Evolutionary conservation across 2,329 filamentous ascomycete species (phyloP).

Genomic region (Neofusicoccum laricinum): DNA sequence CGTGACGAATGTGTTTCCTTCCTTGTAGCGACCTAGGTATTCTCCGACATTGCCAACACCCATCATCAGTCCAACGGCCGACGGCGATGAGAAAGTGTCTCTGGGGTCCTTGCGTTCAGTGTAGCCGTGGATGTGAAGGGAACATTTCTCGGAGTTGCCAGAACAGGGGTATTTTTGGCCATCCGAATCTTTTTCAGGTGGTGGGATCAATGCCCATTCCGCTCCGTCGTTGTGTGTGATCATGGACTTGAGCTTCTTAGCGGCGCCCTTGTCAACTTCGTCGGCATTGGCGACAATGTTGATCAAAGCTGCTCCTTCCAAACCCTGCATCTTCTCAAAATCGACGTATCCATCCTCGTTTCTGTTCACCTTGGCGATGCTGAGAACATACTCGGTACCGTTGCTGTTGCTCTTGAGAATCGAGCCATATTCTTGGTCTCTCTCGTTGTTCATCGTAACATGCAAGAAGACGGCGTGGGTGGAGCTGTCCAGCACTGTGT

Average conservation of each 20-base stretch:
- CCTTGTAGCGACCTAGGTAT: constrained; percentile 62
- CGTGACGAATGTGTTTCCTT: constrained; percentile 88
- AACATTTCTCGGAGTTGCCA: constrained; percentile 64
- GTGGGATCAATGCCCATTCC: constrained; percentile 73
- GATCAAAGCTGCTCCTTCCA: constrained; percentile 86
- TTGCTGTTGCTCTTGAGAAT: constrained; percentile 99
- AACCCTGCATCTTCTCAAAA: constrained; percentile 89
- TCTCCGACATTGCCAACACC: constrained; percentile 87
- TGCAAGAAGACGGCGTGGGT: constrained; percentile 94
- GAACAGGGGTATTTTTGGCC: constrained; percentile 70
- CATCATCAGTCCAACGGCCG: constrained; percentile 87
- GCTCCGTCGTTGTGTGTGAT: constrained; percentile 97
- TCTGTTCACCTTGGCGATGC: constrained; percentile 76
- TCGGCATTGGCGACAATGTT: constrained; percentile 78
- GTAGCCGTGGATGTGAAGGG: constrained; percentile 91
- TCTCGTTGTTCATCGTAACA: constrained; percentile 70
- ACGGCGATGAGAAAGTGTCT: constrained; percentile 83
- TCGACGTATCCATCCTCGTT: constrained; percentile 78
- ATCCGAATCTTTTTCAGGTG: constrained; percentile 69
- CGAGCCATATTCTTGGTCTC: constrained; percentile 70
- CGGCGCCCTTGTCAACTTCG: constrained; percentile 58
- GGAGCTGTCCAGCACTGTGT: constrained; percentile 92
- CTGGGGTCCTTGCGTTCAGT: constrained; percentile 81
- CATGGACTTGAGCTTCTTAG: constrained; percentile 81
- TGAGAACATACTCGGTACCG: constrained; percentile 89